Evolutionary conservation across 345 rosid species (phyloP).

Genomic region (Syzygium aqueum): DNA sequence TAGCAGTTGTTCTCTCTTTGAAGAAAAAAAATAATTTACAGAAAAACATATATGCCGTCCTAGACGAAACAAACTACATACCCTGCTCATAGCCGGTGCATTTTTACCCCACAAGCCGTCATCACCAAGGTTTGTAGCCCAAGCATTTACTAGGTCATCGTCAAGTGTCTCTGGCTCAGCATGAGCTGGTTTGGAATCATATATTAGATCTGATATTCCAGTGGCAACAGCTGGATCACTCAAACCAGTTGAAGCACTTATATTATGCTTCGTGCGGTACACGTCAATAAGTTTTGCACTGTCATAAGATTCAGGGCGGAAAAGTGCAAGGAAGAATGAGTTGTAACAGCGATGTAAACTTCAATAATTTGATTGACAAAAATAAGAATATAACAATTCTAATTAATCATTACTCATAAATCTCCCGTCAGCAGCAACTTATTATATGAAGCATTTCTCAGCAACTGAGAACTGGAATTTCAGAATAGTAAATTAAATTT

Average conservation of each 20-base stretch:
- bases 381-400: neutral
- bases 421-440: neutral
- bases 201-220: conserved; percentile 88
- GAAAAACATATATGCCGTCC: neutral
- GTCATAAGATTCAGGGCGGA: conserved; percentile 7
- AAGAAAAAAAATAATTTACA: neutral
- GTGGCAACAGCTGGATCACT: conserved; percentile 92
- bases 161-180: conserved; percentile 70
- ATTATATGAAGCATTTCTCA: neutral
- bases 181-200: conserved; percentile 65
- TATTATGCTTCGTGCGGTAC: conserved; percentile 81
- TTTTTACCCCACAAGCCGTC: conserved; percentile 75
- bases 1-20: neutral
- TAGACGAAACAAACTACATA: conserved; percentile 11
- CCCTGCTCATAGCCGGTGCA: conserved; percentile 97
- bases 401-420: neutral
- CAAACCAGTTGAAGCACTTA: conserved; percentile 74
- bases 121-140: conserved; percentile 99
- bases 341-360: neutral
- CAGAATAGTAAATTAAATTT: neutral
- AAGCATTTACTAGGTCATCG: conserved; percentile 97
- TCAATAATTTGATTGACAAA: neutral
- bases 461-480: neutral
- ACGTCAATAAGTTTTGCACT: conserved; percentile 87
- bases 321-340: neutral